Evolutionary conservation across 2,329 filamentous ascomycete genomes (phyloP).

Genomic region (Sarocladiaceae sp.): DNA sequence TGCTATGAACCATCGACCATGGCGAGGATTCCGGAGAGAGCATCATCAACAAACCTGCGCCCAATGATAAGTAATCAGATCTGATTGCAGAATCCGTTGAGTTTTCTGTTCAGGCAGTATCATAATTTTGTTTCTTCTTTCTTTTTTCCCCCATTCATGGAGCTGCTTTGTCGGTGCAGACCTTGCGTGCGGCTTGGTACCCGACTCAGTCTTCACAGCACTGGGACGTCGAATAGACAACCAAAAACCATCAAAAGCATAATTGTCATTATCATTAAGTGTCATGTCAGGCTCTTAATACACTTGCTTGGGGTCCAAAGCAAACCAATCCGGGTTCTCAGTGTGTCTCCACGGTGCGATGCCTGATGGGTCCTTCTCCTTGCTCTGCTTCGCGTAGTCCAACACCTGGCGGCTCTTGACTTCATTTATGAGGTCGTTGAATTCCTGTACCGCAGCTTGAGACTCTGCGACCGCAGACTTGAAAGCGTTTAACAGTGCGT

Average conservation of each 20-base stretch:
- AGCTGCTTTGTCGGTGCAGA: no score
- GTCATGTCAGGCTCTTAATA: background rate
- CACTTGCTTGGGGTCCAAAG: conserved; percentile 21
- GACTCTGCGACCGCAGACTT: conserved; percentile 40
- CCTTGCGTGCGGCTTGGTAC: no score
- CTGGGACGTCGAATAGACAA: no score
- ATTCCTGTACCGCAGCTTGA: conserved; percentile 44
- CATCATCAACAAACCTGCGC: no score
- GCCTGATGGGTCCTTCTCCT: conserved; percentile 45
- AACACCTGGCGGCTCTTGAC: conserved; percentile 44
- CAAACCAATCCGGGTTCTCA: conserved; percentile 55
- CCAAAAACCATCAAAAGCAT: background rate
- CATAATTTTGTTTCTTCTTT: no score
- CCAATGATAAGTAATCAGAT: no score
- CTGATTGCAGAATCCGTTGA: no score
- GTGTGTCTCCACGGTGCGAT: conserved; percentile 54
- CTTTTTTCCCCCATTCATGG: no score
- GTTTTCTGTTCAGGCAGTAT: no score
- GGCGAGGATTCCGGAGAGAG: no score
- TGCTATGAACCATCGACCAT: background rate
- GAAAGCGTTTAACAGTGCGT: conserved; percentile 41
- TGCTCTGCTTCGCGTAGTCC: conserved; percentile 46
- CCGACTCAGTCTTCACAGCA: no score
- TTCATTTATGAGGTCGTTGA: conserved; percentile 39
- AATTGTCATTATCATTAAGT: background rate